Conservation (phyloP, 169 alveolate genomes). For the Cystoisospora suis region DNA sequence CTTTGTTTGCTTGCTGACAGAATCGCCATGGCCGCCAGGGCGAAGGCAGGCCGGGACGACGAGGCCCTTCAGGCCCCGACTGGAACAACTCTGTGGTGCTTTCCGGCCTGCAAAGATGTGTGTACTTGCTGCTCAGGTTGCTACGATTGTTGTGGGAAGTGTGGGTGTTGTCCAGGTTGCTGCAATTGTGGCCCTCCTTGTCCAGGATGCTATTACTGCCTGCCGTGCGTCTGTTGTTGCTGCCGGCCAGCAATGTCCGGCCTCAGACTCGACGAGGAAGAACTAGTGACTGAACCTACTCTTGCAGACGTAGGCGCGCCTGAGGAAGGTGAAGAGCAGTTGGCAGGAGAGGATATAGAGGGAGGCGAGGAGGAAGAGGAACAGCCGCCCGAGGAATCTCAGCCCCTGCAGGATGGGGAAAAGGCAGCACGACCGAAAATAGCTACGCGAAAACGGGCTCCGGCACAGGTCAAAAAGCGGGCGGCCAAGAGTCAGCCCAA, state of each 20-base stretch:
- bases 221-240: conserved; percentile 56
- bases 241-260: conserved; percentile 47
- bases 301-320: neutral
- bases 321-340: conserved; percentile 16
- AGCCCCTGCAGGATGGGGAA: neutral
- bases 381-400: neutral
- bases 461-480: conserved; percentile 24
- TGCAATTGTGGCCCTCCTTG: conserved; percentile 51
- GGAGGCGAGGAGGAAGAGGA: conserved; percentile 12
- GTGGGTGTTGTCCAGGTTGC: conserved; percentile 23
- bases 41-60: neutral
- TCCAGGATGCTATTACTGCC: conserved; percentile 31
- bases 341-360: neutral
- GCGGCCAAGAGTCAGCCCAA: conserved; percentile 56
- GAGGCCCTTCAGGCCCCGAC: conserved; percentile 26
- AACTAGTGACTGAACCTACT: neutral
- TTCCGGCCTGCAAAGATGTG: conserved; percentile 29
- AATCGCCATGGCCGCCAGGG: too few species aligned
- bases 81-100: conserved; percentile 49
- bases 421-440: conserved; percentile 28
- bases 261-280: conserved; percentile 32
- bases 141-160: conserved; percentile 51
- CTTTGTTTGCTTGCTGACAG: too few species aligned
- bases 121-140: conserved; percentile 50
- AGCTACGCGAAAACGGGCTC: neutral